Conservation (phyloP, 495 filamentous ascomycete genomes). For the Xylaria nigripes region DNA sequence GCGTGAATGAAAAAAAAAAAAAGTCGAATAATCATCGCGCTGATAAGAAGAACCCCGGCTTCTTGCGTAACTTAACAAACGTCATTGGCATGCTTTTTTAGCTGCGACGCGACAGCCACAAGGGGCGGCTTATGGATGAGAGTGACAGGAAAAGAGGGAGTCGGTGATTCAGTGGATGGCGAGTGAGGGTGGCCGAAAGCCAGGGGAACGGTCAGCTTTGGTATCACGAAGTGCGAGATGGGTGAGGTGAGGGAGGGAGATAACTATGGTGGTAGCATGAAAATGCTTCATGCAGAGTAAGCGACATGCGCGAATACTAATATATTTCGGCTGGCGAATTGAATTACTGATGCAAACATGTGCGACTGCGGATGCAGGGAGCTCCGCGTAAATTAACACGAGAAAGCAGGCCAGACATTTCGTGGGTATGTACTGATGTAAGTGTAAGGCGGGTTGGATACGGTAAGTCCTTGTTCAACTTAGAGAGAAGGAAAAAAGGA, state of each 20-base stretch:
- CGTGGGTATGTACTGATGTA: no score
- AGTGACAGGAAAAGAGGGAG: not conserved
- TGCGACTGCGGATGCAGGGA: not conserved
- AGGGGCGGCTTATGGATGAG: not conserved
- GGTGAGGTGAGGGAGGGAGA: not conserved
- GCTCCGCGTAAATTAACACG: not conserved
- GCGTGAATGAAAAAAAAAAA: not conserved
- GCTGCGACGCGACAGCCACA: no score
- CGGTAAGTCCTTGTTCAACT: no score
- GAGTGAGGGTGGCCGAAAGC: not conserved
- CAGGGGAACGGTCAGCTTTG: not conserved
- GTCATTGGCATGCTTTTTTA: not conserved
- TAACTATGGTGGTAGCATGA: constrained; percentile 10
- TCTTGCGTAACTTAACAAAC: no score
- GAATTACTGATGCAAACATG: constrained; percentile 1
- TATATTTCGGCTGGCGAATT: constrained; percentile 1
- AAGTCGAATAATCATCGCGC: not conserved
- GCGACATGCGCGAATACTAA: constrained; percentile 2
- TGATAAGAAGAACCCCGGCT: no score
- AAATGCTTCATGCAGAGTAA: constrained; percentile 3
- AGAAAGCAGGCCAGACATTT: not conserved
- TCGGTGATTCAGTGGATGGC: no score
- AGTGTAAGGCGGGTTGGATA: no score
- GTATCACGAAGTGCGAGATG: not conserved
- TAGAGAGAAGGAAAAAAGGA: no score